Evolutionary conservation across 1,139 yeast species (phyloP).

Genomic region (Yamadazyma spencermartinsiae): DNA sequence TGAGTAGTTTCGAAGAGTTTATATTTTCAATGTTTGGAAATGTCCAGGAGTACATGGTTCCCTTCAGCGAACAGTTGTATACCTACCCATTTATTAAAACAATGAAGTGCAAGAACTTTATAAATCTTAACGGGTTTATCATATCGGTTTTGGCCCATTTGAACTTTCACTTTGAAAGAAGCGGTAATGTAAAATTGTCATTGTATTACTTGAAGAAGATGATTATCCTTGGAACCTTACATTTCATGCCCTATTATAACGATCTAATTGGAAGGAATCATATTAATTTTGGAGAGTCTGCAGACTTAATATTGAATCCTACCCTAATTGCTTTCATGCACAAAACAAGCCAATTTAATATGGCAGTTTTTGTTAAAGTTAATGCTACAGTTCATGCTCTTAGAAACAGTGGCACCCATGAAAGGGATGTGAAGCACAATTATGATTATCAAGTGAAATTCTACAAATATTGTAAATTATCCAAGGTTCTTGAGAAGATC

Average conservation of each 20-base stretch:
- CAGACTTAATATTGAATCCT: conserved; percentile 41
- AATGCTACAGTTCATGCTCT: conserved; percentile 25
- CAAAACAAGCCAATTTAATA: conserved; percentile 28
- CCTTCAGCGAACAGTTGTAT: conserved; percentile 25
- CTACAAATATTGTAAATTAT: conserved; percentile 21
- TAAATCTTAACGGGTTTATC: conserved; percentile 32
- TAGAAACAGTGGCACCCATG: conserved; percentile 22
- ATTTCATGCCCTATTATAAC: conserved; percentile 30
- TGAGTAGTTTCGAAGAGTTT: conserved; percentile 32
- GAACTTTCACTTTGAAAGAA: conserved; percentile 29
- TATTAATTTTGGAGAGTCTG: conserved; percentile 32
- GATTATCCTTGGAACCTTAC: conserved; percentile 22
- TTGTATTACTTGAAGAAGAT: conserved; percentile 34
- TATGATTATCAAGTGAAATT: conserved; percentile 20
- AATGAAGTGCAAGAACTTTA: conserved; percentile 31
- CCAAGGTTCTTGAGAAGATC: conserved; percentile 21
- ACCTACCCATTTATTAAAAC: conserved; percentile 31
- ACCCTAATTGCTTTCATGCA: conserved; percentile 30
- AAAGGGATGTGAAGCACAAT: conserved; percentile 14
- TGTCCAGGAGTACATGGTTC: conserved; percentile 24
- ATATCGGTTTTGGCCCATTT: conserved; percentile 29
- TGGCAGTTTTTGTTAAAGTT: conserved; percentile 22
- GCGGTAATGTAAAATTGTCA: conserved; percentile 22
- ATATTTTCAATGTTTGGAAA: conserved; percentile 24
- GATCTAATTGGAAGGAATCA: conserved; percentile 29